Percentiles rank a stretch among this genome's conserved stretches.
Evolutionary conservation across 75 land plant species (phyloP).

Genomic region (Pseudotsuga menziesii): DNA sequence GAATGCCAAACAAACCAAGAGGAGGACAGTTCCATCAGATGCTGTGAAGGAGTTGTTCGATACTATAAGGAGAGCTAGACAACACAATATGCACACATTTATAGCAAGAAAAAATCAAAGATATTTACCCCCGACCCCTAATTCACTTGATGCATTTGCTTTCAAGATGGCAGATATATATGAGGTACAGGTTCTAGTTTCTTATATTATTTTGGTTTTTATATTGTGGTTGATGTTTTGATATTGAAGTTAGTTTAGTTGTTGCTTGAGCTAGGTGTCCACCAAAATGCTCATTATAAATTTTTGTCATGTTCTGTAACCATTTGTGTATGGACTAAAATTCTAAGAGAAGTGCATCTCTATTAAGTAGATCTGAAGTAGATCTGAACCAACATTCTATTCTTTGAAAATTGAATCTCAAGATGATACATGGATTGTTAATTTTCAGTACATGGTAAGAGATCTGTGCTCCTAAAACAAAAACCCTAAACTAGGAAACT

Average conservation of each 20-base stretch:
- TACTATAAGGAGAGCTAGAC: slow-evolving; percentile 2
- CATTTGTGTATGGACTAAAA: neutral
- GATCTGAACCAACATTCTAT: no score
- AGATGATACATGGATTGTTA: no score
- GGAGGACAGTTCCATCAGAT: neutral
- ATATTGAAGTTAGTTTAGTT: neutral
- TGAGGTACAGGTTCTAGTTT: slow-evolving; percentile 7
- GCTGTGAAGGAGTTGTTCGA: neutral
- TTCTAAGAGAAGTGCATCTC: neutral
- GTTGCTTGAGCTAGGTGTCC: no score
- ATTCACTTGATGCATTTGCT: neutral
- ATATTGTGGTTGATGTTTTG: neutral
- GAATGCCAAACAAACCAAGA: neutral
- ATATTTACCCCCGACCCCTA: neutral
- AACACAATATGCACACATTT: neutral
- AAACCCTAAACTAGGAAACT: no score
- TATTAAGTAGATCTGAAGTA: neutral
- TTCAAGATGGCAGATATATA: slow-evolving; percentile 9
- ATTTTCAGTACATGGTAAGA: no score
- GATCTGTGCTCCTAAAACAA: no score
- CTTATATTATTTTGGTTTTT: neutral
- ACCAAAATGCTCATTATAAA: no score
- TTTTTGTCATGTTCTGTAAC: neutral
- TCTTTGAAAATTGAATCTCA: no score
- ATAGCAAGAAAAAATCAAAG: slow-evolving; percentile 1